Conservation (phyloP, 2,329 filamentous ascomycete species). For the Penicillium corylophilum region DNA sequence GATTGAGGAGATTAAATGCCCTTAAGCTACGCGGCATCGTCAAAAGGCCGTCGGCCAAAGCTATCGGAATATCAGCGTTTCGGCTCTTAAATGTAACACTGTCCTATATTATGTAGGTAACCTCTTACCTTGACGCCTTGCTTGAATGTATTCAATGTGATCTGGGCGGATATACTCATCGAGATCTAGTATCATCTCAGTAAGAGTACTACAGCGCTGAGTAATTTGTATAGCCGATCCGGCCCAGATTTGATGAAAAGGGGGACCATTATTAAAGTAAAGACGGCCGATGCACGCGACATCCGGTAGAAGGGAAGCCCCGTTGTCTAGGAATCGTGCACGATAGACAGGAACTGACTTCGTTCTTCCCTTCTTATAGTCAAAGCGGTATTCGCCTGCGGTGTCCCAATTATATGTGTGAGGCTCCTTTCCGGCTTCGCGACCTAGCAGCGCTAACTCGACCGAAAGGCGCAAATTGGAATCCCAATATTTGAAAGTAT, state of each 20-base stretch:
- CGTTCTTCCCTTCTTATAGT: background rate
- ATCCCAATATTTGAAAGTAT: slow-evolving; percentile 13
- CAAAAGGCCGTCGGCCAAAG: slow-evolving; percentile 1
- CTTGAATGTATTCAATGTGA: slow-evolving; percentile 6
- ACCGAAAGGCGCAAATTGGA: slow-evolving; percentile 3
- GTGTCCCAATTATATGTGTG: background rate
- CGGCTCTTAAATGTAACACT: background rate
- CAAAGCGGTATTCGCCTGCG: background rate
- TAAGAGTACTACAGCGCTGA: slow-evolving; percentile 1
- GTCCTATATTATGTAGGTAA: background rate
- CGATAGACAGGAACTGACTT: slow-evolving; percentile 11
- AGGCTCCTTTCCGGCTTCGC: slow-evolving; percentile 7
- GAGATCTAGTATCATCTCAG: slow-evolving; percentile 3
- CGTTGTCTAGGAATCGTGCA: slow-evolving; percentile 9
- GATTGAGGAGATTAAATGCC: too few species aligned
- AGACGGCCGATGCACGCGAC: slow-evolving; percentile 6
- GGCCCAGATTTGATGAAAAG: slow-evolving; percentile 3
- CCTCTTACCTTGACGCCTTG: slow-evolving; percentile 7
- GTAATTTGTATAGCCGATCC: background rate
- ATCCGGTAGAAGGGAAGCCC: slow-evolving; percentile 3
- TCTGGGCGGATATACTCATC: slow-evolving; percentile 6
- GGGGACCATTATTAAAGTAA: background rate
- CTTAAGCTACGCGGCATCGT: too few species aligned
- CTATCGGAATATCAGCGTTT: slow-evolving; percentile 6
- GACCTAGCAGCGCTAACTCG: slow-evolving; percentile 1